Evolutionary conservation across 805 yeast species (phyloP).

Genomic region (Suhomyces kilbournensis): DNA sequence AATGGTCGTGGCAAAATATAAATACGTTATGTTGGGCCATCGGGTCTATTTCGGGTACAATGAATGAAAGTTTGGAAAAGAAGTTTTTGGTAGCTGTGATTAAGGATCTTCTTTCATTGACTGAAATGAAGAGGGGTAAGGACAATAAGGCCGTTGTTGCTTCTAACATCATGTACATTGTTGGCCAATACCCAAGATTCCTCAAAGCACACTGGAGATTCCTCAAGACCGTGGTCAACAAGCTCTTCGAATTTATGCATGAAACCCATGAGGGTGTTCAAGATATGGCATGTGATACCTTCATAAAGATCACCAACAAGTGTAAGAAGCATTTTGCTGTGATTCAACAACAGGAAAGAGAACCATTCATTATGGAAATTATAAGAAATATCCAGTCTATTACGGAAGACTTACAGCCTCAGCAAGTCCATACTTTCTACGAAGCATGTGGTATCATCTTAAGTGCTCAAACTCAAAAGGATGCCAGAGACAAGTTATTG

Average conservation of each 20-base stretch:
- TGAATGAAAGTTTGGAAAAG: conserved; percentile 97
- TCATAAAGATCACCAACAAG: conserved; percentile 90
- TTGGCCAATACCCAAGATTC: conserved; percentile 97
- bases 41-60: conserved; percentile 97
- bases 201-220: conserved; percentile 98
- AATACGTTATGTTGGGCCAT: conserved; percentile 99
- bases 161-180: conserved; percentile 98
- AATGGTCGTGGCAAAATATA: conserved; percentile 99
- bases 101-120: conserved; percentile 83
- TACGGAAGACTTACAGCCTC: conserved; percentile 92
- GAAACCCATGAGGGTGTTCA: conserved; percentile 99
- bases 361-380: conserved; percentile 89
- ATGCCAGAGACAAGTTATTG: conserved; percentile 67
- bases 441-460: conserved; percentile 96
- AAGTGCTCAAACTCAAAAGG: conserved; percentile 75
- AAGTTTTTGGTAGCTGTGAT: conserved; percentile 90
- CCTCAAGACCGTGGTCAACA: conserved; percentile 90
- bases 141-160: conserved; percentile 99
- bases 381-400: conserved; percentile 78
- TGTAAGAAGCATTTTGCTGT: conserved; percentile 95
- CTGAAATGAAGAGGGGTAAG: conserved; percentile 95
- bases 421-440: conserved; percentile 96
- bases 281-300: conserved; percentile 99
- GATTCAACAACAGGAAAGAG: conserved; percentile 78
- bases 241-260: conserved; percentile 97